Percentiles rank a stretch among this genome's conserved stretches.
These are phyloP conservation scores for Dalechampia spathulata DNA, from an alignment of 441 rosid genomes.

Conservation along the genomic window DNA sequence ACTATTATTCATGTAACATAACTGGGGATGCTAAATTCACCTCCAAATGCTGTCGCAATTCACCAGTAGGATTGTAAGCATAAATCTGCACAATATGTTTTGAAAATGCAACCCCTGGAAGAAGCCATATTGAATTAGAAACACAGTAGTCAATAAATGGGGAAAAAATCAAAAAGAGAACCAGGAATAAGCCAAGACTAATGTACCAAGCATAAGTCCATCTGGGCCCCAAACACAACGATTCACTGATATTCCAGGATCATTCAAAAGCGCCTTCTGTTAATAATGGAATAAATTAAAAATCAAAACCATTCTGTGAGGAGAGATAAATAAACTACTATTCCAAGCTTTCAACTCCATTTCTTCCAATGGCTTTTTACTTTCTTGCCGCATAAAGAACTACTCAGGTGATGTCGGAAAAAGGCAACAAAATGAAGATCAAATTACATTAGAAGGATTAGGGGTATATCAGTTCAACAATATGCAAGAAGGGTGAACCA, in stretches of 20 bases:
- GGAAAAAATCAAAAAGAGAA: background rate
- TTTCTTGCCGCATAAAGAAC: too few species aligned
- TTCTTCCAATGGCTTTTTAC: background rate
- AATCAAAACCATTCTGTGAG: too few species aligned
- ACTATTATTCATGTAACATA: constrained; percentile 8
- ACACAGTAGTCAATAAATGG: constrained; percentile 1
- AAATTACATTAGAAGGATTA: background rate
- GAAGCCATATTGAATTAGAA: background rate
- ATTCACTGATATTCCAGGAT: constrained; percentile 39
- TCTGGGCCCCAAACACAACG: constrained; percentile 51
- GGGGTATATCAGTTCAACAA: constrained; percentile 1
- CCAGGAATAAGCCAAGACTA: too few species aligned
- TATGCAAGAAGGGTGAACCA: background rate
- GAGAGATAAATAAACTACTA: constrained; percentile 2
- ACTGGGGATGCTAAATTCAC: constrained; percentile 17
- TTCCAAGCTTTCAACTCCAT: background rate
- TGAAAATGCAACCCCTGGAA: constrained; percentile 65
- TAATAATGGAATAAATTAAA: background rate
- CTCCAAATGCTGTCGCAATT: constrained; percentile 58
- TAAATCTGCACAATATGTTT: constrained; percentile 71
- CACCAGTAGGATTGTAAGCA: constrained; percentile 40
- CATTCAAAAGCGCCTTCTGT: constrained; percentile 33
- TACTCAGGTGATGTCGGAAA: too few species aligned
- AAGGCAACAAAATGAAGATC: constrained; percentile 2
- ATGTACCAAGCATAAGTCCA: constrained; percentile 43